Evolutionary conservation across 768 basidiomycete genomes (phyloP), one percentile per base, ranked within the genome.

Genomic region (Pleurotus giganteus): DNA sequence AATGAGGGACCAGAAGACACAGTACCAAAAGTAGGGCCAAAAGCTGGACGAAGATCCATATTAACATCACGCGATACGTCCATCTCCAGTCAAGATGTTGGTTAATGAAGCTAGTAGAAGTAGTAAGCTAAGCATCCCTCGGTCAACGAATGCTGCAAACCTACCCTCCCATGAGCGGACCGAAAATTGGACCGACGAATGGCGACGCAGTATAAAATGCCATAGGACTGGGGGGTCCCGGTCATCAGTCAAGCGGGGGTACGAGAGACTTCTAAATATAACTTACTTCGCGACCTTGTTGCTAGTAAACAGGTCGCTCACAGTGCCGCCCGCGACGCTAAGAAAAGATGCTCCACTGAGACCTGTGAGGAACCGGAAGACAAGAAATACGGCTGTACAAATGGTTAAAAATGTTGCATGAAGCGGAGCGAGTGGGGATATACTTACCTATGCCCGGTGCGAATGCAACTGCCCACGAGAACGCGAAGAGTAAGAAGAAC

Each of bases 391-490:
- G 4, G 73, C 85, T 83, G 41, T 15, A n/a, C n/a, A n/a, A n/a
- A 13, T 6, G 7, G 36, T 47, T 44, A 49, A 7, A 31, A 29
- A 45, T 28, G 28, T 21, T 7, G n/a, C n/a, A 53, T 9, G 37
- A 4, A 19, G 29, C 43, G 9, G 2, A 46, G 47, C 12, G 13
- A 29, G 15, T 11, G 13, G 24, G n/a, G n/a, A n/a, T n/a, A n/a
- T n/a, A 29, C 80, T 44, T 49, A 85, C 85, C 76, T 21, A 83
- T 76, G 60, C 89, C 74, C 2, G 82, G 84, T 2, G 88, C 79
- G 57, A 93, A 91, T 1, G 88, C 86, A 4, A 89, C 83, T 0
- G 88, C 85, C 62, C 85, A 86, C 17, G 84, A 82, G 52, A 87
- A 77, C 1, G 80, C 62, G 61, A 88, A 82, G 65, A 89, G 84